Percentiles rank a stretch among this genome's conserved stretches.
Conservation (phyloP, 495 filamentous ascomycete species). For the Niebla homalea region DNA sequence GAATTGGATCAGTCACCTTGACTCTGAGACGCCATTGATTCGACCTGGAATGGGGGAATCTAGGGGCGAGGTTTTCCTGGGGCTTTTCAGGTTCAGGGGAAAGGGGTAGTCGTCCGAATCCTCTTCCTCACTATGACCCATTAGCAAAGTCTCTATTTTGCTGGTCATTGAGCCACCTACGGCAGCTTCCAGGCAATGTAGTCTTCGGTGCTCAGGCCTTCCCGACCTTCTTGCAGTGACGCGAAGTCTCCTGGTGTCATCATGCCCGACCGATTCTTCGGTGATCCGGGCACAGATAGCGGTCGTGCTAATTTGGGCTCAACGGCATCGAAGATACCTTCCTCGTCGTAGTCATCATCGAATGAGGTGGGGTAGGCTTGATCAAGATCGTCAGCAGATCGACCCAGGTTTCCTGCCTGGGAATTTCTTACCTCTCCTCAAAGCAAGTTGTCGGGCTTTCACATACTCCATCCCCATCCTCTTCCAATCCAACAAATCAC, state of each 20-base stretch:
- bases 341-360: slow-evolving; percentile 58
- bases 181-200: slow-evolving; percentile 97
- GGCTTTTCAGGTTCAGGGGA: slow-evolving; percentile 62
- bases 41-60: slow-evolving; percentile 9
- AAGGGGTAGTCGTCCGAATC: slow-evolving; percentile 88
- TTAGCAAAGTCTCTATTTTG: slow-evolving; percentile 10
- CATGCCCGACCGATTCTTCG: slow-evolving; percentile 82
- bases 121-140: slow-evolving; percentile 68
- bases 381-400: slow-evolving; percentile 1
- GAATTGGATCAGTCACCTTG: too few species aligned
- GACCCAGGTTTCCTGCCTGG: neutral
- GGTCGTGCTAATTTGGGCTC: slow-evolving; percentile 90
- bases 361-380: slow-evolving; percentile 80
- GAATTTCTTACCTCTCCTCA: slow-evolving; percentile 51
- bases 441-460: slow-evolving; percentile 85
- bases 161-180: slow-evolving; percentile 43
- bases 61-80: slow-evolving; percentile 23
- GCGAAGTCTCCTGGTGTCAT: slow-evolving; percentile 99
- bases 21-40: slow-evolving; percentile 12
- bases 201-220: slow-evolving; percentile 90
- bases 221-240: slow-evolving; percentile 82
- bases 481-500: slow-evolving; percentile 96
- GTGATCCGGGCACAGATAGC: slow-evolving; percentile 85
- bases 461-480: slow-evolving; percentile 98
- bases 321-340: slow-evolving; percentile 72